These are phyloP conservation scores for Cerioporus squamosus DNA, from an alignment of 1,284 basidiomycete genomes.

Conservation along the genomic window DNA sequence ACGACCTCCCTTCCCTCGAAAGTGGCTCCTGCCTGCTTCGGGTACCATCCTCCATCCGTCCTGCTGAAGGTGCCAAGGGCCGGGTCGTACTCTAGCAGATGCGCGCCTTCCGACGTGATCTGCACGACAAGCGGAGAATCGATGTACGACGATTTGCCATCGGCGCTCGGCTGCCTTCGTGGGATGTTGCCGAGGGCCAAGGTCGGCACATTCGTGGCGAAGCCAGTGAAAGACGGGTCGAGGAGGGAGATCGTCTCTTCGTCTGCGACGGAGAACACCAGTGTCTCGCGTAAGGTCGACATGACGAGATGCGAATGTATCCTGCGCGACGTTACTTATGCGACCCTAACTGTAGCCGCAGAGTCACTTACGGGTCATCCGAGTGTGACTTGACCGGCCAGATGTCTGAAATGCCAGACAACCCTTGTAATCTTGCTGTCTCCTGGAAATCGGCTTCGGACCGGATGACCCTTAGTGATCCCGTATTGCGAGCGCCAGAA, in stretches of 20 bases:
- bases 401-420: constrained; percentile 61
- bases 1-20: constrained; percentile 57
- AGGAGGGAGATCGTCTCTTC: constrained; percentile 43
- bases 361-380: constrained; percentile 51
- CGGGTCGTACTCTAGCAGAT: constrained; percentile 57
- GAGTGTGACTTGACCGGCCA: constrained; percentile 67
- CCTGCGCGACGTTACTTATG: constrained; percentile 33
- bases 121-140: constrained; percentile 69
- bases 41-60: constrained; percentile 39
- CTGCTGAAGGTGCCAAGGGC: constrained; percentile 37
- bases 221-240: constrained; percentile 42
- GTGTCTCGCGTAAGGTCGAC: constrained; percentile 57
- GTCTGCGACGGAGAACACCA: constrained; percentile 55
- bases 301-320: constrained; percentile 59
- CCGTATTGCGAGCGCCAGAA: constrained; percentile 84
- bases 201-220: constrained; percentile 59
- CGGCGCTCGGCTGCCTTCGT: constrained; percentile 34
- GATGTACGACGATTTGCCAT: constrained; percentile 43
- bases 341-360: background rate
- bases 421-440: constrained; percentile 61
- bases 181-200: constrained; percentile 67
- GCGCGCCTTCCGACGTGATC: constrained; percentile 63
- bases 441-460: constrained; percentile 88
- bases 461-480: constrained; percentile 82
- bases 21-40: constrained; percentile 27